These are phyloP conservation scores for Silybum marianum DNA, from an alignment of 129 eudicot genomes.

Conservation along the genomic window DNA sequence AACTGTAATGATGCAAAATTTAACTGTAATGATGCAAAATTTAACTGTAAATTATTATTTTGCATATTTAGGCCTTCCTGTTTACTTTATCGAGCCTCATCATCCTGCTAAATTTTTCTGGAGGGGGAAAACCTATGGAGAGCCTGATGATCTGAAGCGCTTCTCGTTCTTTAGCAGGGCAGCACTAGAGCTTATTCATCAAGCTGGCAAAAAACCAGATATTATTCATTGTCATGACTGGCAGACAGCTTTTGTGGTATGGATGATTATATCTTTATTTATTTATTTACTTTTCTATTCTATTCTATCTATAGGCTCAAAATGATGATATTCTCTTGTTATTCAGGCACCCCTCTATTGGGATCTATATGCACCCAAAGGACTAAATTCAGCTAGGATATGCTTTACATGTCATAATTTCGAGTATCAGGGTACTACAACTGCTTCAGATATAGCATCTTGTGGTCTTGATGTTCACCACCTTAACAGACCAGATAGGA, in stretches of 20 bases:
- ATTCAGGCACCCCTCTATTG: conserved; percentile 92
- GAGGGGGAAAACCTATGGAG: conserved; percentile 94
- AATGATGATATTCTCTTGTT: conserved; percentile 6
- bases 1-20: not conserved
- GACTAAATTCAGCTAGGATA: conserved; percentile 87
- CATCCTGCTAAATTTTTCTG: conserved; percentile 92
- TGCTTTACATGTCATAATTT: conserved; percentile 99
- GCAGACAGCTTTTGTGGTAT: conserved; percentile 98
- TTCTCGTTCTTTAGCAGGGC: conserved; percentile 98
- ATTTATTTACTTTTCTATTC: not conserved
- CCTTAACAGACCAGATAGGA: conserved; percentile 93
- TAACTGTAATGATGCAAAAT: not conserved
- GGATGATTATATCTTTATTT: conserved; percentile 18
- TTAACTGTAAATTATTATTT: conserved; percentile 8
- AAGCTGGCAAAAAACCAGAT: conserved; percentile 92
- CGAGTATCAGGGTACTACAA: conserved; percentile 94
- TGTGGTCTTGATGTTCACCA: conserved; percentile 93
- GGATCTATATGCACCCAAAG: conserved; percentile 95
- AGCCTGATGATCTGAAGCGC: conserved; percentile 86
- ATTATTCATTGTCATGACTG: conserved; percentile 99
- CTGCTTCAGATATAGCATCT: conserved; percentile 84
- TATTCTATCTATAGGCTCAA: conserved; percentile 6
- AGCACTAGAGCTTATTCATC: conserved; percentile 91
- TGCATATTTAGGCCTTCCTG: conserved; percentile 78
- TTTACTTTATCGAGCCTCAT: conserved; percentile 93